Evolutionary conservation across 345 rosid genomes (phyloP), one percentile per base, ranked within the genome.

Genomic region (Raphanus sativus): DNA sequence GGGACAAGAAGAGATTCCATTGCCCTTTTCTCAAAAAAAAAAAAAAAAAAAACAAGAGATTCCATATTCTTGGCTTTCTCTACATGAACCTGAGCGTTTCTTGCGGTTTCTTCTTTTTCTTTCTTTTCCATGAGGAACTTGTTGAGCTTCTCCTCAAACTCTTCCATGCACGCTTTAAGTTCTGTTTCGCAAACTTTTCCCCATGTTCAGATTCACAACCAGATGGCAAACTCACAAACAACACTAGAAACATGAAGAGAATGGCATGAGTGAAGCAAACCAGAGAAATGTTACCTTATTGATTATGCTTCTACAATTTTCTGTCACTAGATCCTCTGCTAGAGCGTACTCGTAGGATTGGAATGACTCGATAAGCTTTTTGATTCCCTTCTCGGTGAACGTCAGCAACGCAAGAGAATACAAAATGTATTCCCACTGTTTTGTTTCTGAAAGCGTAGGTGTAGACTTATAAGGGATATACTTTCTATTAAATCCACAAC

Each of bases 351-450:
- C 98, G 68, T 89, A 95, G 26, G 88, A 77, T 85, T 93, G 91
- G 69, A 93, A 93, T 70, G 87, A 87, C 28, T 92, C 99, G 1
- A 95, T 86, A 67, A 95, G 96, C 84, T 88, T 95, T 86, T 86
- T 92, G 66, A 89, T 87, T 70, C 99, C 98, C 80, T 90, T 95
- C 72, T 95, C 99, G 32, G 98, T 91, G 83, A 92, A 95, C 29
- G 94, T 69, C 75, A 95, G 86, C 81, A 92, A 93, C 45, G 98
- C 88, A 79, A 95, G 97, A 80, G 97, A 95, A 75, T 92, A 95
- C 74, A 92, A 91, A 74, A 92, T 90, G 83, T 84, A 84, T 82
- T 93, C 94, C 96, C 97, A 95, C 75, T 91, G 98, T 75, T 81
- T 86, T 73, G 83, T 71, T 85, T 91, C 99, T 95, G 97, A 48